phyloP scores from a whole-genome alignment of 2,329 filamentous ascomycete species.

The Claviceps digitariae region DNA sequence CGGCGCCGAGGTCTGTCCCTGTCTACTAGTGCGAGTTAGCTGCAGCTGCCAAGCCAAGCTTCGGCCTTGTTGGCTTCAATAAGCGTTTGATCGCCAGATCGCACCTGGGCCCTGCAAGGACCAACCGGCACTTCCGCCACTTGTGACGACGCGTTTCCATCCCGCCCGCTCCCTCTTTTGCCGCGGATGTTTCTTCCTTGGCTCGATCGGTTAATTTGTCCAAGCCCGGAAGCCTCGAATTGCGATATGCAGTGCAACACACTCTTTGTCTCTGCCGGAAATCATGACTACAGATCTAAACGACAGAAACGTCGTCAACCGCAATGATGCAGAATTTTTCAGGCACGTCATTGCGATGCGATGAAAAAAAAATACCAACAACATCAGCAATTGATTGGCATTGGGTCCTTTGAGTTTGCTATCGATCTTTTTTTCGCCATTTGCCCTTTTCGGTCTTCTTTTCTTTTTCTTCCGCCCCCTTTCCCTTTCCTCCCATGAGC shows the following conservation, averaged over 20 bases:
- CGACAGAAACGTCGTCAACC: background rate
- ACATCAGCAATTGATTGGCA: too few relatives aligned
- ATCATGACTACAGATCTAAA: background rate
- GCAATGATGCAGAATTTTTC: too few relatives aligned
- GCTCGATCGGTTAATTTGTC: background rate
- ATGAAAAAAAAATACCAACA: background rate
- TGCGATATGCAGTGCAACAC: background rate
- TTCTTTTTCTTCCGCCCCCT: background rate
- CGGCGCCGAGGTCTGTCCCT: too few relatives aligned
- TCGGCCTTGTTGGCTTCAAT: background rate
- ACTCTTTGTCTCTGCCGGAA: background rate
- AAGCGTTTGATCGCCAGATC: background rate
- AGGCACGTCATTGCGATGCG: too few relatives aligned
- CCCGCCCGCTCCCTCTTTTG: background rate
- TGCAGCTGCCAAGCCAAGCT: background rate
- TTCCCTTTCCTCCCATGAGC: too few relatives aligned
- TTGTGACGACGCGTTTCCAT: background rate
- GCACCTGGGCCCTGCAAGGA: background rate
- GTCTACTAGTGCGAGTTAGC: too few relatives aligned
- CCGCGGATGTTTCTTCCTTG: background rate
- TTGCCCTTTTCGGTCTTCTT: too few relatives aligned
- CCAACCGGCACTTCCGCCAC: background rate
- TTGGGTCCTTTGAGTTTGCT: too few relatives aligned
- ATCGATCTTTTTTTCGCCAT: too few relatives aligned
- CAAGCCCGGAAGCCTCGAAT: background rate